Base-by-base conservation (phyloP, 345 rosid species). In the Citrus unshiu region DNA sequence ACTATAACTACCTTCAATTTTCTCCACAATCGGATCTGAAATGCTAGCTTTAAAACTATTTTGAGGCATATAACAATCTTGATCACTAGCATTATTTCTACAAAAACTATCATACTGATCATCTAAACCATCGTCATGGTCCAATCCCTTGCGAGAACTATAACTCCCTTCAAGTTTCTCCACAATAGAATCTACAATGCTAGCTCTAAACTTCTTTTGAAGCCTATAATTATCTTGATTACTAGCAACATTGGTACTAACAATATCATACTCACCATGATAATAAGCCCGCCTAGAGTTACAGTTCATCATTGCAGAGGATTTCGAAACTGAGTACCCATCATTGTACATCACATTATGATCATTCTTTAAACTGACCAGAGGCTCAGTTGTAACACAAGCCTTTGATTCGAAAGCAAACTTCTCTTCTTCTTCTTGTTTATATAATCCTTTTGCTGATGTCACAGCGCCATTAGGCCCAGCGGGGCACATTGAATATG, bases 11-110 rank as follows among this genome's bases (percentile, higher is more conserved):
- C 61, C 72, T 4, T 77, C 73, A 43, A 62, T 66, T 72, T 56
- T 74, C 66, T 72, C 79, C 68, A 75, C 60, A 79, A 57, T 43
- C 14, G 77, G 61, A 40, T 81, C 80, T 27, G 72, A 57, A 72
- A 72, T 21, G 30, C 84, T 80, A 66, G 46, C 57, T 56, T 63
- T 81, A 37, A 29, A 34, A 39, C 30, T 22, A 46, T 19, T 77
- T 59, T 30, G 68, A 16, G 32, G 22, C 68, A 19, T 13, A 30
- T 30, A 46, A 46, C 16, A 12, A 46, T 46, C 51, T 46, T 46
- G 51, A 46, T 46, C 18, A 46, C 51, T 46, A 3, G 51, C 16
- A 46, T 46, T 46, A 12, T 46, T 46, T 46, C 51, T 3, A 46
- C 18, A 46, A 12, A 46, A 12, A 13, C 51, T 46, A 46, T 46